Evolutionary conservation across 305 asterid genomes (phyloP).

Genomic region (Fraxinus platypoda): DNA sequence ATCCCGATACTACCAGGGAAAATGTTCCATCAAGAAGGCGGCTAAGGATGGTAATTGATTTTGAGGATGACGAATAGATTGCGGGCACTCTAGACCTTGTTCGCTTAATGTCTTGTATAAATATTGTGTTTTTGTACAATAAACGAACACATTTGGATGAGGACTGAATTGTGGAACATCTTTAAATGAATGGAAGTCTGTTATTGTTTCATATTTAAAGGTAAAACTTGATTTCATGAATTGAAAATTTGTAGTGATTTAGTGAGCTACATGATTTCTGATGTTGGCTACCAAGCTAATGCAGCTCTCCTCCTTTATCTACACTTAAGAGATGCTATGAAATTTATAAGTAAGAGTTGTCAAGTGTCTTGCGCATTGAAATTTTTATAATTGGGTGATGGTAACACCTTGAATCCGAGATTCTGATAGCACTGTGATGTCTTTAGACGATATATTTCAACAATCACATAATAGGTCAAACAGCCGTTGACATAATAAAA

Average conservation of each 20-base stretch:
- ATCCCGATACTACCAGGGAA: constrained; percentile 26
- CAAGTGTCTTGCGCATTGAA: background rate
- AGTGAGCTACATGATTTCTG: background rate
- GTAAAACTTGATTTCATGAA: background rate
- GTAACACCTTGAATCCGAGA: background rate
- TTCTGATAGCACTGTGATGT: background rate
- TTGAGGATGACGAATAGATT: constrained; percentile 63
- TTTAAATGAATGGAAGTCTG: background rate
- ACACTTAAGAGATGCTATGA: background rate
- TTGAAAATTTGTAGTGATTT: background rate
- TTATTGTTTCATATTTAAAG: background rate
- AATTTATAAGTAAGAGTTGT: background rate
- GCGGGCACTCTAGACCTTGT: background rate
- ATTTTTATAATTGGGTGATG: background rate
- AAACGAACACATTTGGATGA: background rate
- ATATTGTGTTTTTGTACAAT: background rate
- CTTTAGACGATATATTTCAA: background rate
- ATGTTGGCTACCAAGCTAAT: background rate
- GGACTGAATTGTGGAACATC: background rate
- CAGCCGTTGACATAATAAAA: background rate
- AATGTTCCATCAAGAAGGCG: constrained; percentile 55
- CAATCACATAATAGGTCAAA: background rate
- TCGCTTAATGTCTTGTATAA: background rate
- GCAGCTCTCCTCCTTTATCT: background rate
- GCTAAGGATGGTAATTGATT: constrained; percentile 63